A percentile compares a stretch with the other conserved stretches of the same genome.
Evolutionary conservation across 257 asterid species (phyloP).

Genomic region (Solanum verrucosum): DNA sequence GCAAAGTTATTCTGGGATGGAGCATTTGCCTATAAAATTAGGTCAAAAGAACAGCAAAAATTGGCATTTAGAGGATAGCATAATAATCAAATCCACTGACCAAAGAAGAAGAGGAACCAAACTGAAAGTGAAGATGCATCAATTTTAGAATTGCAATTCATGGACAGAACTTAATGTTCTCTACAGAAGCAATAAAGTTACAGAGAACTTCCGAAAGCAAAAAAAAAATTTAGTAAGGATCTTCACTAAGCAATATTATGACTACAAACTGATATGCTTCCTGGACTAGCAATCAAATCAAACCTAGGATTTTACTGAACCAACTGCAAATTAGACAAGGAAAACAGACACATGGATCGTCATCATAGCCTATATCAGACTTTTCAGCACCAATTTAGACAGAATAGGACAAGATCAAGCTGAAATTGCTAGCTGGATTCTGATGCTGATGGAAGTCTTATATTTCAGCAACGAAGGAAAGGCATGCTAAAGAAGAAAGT

Average conservation of each 20-base stretch:
- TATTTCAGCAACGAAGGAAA: background rate
- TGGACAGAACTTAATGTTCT: background rate
- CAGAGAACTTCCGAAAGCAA: background rate
- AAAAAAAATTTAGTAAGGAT: background rate
- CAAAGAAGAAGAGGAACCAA: background rate
- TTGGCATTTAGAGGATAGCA: background rate
- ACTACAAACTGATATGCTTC: background rate
- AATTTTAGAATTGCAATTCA: background rate
- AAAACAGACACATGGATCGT: background rate
- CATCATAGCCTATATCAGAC: background rate
- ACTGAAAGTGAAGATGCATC: background rate
- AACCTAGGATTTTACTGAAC: background rate
- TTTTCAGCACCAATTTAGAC: background rate
- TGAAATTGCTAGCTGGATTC: background rate
- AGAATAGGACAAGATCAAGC: background rate
- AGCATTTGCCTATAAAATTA: constrained; percentile 29
- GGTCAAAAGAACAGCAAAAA: background rate
- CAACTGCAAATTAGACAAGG: background rate
- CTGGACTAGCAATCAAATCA: background rate
- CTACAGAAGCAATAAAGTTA: background rate
- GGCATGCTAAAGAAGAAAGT: background rate
- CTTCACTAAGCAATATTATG: background rate
- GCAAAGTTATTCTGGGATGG: constrained; percentile 83
- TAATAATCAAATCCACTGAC: background rate
- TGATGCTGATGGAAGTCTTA: background rate